Evolutionary conservation across 2,329 filamentous ascomycete genomes (phyloP), one percentile per base, ranked within the genome.

Genomic region (Biscogniauxia mediterranea): DNA sequence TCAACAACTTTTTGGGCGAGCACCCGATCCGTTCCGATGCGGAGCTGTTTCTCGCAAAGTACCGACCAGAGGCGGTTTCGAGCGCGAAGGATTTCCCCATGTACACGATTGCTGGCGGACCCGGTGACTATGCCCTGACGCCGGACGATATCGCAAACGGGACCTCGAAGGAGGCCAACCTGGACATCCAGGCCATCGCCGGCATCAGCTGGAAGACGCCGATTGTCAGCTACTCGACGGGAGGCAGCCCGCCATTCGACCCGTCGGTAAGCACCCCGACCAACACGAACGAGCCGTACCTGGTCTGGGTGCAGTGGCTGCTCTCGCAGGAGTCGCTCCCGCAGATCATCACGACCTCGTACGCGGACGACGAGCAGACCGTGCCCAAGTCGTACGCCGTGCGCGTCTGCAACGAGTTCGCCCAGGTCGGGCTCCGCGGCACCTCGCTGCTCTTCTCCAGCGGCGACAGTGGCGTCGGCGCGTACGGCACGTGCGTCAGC

Each of bases 271-370:
- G 63, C 59, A 70, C 63, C 2, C 63, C 65, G 6, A 61, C 63
- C 21, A 71, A 73, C 59, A 66, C 65, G 9, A 87, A 87, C 68
- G 85, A 87, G 71, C 85, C 85, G 0, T 87, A 84, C 64, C 72
- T 87, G 4, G 79, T 82, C 46, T 81, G 84, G 64, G 74, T 86
- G 15, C 75, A 83, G 58, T 78, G 81, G 61, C 72, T 87, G 7
- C 74, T 86, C 1, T 71, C 66, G 21, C 75, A 78, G 61, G 70
- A 74, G 15, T 70, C 79, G 20, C 68, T 86, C 13, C 85, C 85
- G 0, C 83, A 84, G 56, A 81, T 87, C 1, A 77, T 88, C 13
- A 82, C 81, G 54, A 80, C 85, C 20, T 85, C 83, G 15, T 88
- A 87, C 68, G 82, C 80, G 15, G 84, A 87, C 65, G 81, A 86